Base-by-base conservation (phyloP, 2,329 filamentous ascomycete genomes). In the Botrytis fragariae region DNA sequence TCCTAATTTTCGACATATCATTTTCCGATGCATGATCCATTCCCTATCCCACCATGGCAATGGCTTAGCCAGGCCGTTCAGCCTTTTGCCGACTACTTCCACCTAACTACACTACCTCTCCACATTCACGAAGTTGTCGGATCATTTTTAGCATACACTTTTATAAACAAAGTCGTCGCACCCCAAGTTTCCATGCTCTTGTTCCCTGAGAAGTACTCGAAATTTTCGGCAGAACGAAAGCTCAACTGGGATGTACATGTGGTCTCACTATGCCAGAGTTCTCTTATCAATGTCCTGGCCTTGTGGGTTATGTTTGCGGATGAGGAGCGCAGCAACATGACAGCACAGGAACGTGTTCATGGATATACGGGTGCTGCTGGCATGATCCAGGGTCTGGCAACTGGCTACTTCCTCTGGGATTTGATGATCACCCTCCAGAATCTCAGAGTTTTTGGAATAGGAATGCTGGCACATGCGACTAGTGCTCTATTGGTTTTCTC, bases 161-260 rank as follows among this genome's bases (percentile, higher is more conserved):
- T 90, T 79, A 87, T 93, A 80, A 89, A 90, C 82, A 84, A 85
- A 77, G 86, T 89, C 74, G 79, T 94, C 75, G 92, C 93, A 69
- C 93, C 93, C 10, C 79, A 85, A 59, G 71, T 95, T 51, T 94
- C 92, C 48, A 85, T 83, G 63, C 79, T 84, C 73, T 81, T 94
- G 74, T 90, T 92, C 76, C 89, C 91, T 4, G 78, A 85, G 63
- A 85, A 88, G 77, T 96, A 96, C 83, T 81, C 84, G 45, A 82
- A 83, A 65, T 86, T 93, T 77, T 88, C 89, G 67, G 83, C 85
- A 39, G 93, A 91, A 73, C 88, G 87, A 80, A 83, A 83, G 62
- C 85, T 94, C 75, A 96, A 92, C 85, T 96, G 93, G 93, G 90
- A 97, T 81, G 91, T 94, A 37, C 93, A 95, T 81, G 90, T 95